Base-by-base conservation (phyloP, 176 grass and related monocot genomes). In the Themeda triandra region DNA sequence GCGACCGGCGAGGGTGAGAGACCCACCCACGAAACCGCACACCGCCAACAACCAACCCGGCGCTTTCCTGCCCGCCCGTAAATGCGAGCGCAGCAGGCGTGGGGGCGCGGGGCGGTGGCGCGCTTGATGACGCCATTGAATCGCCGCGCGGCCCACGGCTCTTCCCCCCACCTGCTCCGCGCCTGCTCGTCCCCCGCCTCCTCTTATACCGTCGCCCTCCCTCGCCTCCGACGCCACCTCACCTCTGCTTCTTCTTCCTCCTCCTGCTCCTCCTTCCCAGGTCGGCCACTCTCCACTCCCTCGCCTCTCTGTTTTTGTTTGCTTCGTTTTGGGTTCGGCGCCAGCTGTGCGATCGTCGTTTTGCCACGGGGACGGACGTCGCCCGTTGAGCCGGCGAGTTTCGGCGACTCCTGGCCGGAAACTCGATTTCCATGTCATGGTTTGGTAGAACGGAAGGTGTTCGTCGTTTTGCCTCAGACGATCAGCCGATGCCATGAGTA, bases 41-140 rank as follows among this genome's bases (percentile, higher is more conserved):
- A 77, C 31, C 15, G 13, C 1, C 75, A 74, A 62, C 62, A 32
- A 81, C 49, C 77, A 49, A 53, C 63, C 63, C 23, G 0, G 49
- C 1, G 17, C 32, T 15, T 65, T 13, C 63, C 78, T 64, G n/a
- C n/a, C n/a, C 82, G 53, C 86, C 86, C 86, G 88, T 65, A 30
- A 89, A 89, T 89, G 88, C 72, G 37, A 6, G 0, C 62, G 45
- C 86, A 66, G 87, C 80, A 58, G 88, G 71, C 31, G 83, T 63
- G 78, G 88, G 9, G 7, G 37, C 44, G 72, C 30, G 45, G 77
- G 54, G 54, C 79, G 88, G 44, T 91, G 86, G 86, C 83, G 89
- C 92, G 83, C 80, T 86, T 94, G 84, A 89, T 89, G 86, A 87
- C 54, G 79, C 75, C 86, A 91, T 94, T 94, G 42, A 94, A 89